These are phyloP conservation scores for Saprolegnia parasitica DNA, from an alignment of 352 stramenopile species.

Conservation along the genomic window DNA sequence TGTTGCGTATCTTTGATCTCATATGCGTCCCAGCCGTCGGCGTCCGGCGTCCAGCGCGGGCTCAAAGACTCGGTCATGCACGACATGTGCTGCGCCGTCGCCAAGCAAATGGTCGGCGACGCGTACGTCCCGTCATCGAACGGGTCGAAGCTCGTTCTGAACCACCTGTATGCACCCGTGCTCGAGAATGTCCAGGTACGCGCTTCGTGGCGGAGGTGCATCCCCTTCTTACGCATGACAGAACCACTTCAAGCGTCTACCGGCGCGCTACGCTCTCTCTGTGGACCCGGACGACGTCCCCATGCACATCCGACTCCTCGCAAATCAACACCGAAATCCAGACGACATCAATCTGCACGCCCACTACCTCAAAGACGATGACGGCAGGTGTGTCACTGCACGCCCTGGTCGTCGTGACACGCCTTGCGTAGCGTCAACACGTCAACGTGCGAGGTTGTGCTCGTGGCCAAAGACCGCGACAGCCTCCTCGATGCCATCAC, in stretches of 20 bases:
- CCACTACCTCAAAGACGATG: slow-evolving; percentile 81
- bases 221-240: slow-evolving; percentile 29
- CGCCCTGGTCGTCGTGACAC: background rate
- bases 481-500: slow-evolving; percentile 79
- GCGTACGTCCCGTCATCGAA: slow-evolving; percentile 72
- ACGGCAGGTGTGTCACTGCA: slow-evolving; percentile 67
- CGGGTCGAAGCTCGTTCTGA: slow-evolving; percentile 70
- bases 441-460: slow-evolving; percentile 77
- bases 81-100: slow-evolving; percentile 81
- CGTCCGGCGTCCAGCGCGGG: slow-evolving; percentile 70
- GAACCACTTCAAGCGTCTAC: slow-evolving; percentile 72
- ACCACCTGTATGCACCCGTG: slow-evolving; percentile 83
- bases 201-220: background rate
- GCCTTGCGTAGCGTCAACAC: slow-evolving; percentile 46
- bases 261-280: slow-evolving; percentile 73
- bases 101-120: slow-evolving; percentile 87
- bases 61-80: slow-evolving; percentile 85
- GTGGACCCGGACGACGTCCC: slow-evolving; percentile 85
- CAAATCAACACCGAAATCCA: slow-evolving; percentile 72
- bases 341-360: slow-evolving; percentile 79
- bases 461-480: slow-evolving; percentile 71
- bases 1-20: background rate
- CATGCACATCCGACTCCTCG: slow-evolving; percentile 79
- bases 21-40: slow-evolving; percentile 42
- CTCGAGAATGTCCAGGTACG: slow-evolving; percentile 65